Evolutionary conservation across 345 rosid species (phyloP).

Genomic region (Boechera stricta): DNA sequence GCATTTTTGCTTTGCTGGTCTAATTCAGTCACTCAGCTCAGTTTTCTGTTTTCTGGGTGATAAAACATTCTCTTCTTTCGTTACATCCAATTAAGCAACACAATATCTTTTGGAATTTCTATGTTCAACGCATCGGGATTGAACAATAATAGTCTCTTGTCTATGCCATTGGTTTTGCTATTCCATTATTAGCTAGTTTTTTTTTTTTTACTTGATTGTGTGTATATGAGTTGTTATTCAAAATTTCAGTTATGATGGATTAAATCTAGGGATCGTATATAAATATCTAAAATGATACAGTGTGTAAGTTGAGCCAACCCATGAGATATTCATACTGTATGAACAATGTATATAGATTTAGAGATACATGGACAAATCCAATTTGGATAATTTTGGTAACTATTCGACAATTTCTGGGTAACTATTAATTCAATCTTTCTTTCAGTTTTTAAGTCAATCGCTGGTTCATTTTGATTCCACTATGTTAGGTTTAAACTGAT

Average conservation of each 20-base stretch:
- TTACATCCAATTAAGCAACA: constrained; percentile 14
- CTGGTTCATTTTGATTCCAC: too few species aligned
- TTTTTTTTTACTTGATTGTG: too few species aligned
- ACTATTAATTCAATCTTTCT: too few species aligned
- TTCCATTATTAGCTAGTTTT: neutral
- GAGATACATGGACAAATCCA: too few species aligned
- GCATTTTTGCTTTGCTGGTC: constrained; percentile 34
- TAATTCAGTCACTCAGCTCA: constrained; percentile 12
- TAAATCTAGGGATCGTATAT: neutral
- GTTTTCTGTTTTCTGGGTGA: constrained; percentile 22
- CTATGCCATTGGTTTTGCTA: neutral
- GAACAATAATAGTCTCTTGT: constrained; percentile 10
- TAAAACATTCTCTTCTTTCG: neutral
- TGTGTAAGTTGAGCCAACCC: neutral
- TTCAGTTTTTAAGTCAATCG: too few species aligned
- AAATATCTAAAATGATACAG: neutral
- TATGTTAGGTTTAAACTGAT: too few species aligned
- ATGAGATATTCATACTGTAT: neutral
- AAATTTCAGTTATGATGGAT: neutral
- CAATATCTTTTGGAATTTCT: neutral
- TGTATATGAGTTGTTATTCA: neutral
- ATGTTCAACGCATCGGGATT: neutral
- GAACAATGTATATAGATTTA: too few species aligned
- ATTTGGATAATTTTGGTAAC: too few species aligned
- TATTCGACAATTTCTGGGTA: too few species aligned